phyloP scores from a whole-genome alignment of 2,329 filamentous ascomycete genomes.

The Cyphellophora attinorum region DNA sequence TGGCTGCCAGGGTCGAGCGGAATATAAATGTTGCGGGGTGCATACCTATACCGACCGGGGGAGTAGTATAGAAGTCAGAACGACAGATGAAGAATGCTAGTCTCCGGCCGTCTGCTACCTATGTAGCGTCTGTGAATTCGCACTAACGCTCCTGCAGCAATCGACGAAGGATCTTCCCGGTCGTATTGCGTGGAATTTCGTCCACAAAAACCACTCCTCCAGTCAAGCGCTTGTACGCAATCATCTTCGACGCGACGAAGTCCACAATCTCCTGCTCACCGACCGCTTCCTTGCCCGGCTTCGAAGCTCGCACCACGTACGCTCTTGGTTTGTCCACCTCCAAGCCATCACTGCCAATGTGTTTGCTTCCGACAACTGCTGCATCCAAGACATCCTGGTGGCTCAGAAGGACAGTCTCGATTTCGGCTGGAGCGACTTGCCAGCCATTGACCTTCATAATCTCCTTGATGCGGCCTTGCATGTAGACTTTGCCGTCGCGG shows the following conservation, averaged over 20 bases:
- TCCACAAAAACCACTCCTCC: conserved; percentile 40
- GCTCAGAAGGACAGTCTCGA: conserved; percentile 35
- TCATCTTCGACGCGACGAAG: conserved; percentile 23
- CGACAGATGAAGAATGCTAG: no score
- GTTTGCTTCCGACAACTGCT: conserved; percentile 35
- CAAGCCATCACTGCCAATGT: conserved; percentile 22
- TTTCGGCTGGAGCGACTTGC: conserved; percentile 39
- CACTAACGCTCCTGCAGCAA: conserved; percentile 5
- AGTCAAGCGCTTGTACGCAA: conserved; percentile 39
- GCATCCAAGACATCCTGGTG: conserved; percentile 36
- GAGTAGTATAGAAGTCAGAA: no score
- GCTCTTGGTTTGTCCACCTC: conserved; percentile 31
- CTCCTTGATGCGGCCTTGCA: conserved; percentile 34
- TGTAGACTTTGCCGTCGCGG: conserved; percentile 27
- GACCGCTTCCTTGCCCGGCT: conserved; percentile 1
- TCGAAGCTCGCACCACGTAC: conserved; percentile 31
- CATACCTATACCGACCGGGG: no score
- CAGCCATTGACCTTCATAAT: conserved; percentile 37
- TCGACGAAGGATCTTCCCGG: conserved; percentile 38
- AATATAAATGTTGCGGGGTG: no score
- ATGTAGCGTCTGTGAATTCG: no score
- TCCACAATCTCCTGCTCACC: conserved; percentile 26
- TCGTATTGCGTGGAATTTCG: conserved; percentile 38
- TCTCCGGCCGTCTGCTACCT: no score
- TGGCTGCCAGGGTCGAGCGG: no score